phyloP scores from a whole-genome alignment of 2,329 filamentous ascomycete genomes.

The Colletotrichum sp. region DNA sequence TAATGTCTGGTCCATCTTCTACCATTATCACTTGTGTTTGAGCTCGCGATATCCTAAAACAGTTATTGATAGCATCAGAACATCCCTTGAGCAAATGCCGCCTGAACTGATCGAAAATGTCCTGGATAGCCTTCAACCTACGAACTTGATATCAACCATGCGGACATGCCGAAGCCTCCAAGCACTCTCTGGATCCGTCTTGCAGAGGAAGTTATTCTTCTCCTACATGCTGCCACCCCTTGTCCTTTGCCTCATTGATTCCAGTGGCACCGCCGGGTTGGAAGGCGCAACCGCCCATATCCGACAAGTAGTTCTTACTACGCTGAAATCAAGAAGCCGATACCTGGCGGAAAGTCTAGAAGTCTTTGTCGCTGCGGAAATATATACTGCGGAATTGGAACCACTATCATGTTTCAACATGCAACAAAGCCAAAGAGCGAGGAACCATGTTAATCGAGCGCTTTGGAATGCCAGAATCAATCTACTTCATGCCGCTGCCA shows the following conservation, averaged over 20 bases:
- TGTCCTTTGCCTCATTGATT: neutral
- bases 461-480: neutral
- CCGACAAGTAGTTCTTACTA: neutral
- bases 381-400: neutral
- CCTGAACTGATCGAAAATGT: neutral
- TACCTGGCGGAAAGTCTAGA: neutral
- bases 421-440: neutral
- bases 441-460: neutral
- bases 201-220: neutral
- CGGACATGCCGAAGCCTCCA: neutral
- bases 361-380: neutral
- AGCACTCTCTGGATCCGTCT: neutral
- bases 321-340: neutral
- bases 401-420: neutral
- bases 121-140: neutral
- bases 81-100: neutral
- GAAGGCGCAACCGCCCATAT: neutral
- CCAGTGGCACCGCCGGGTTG: neutral
- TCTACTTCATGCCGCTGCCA: neutral
- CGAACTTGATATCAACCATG: neutral
- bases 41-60: neutral
- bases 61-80: neutral
- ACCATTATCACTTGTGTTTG: neutral
- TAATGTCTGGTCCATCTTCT: neutral
- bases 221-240: neutral